Base-by-base conservation (phyloP, 257 asterid genomes). In the Hygrophila difformis region DNA sequence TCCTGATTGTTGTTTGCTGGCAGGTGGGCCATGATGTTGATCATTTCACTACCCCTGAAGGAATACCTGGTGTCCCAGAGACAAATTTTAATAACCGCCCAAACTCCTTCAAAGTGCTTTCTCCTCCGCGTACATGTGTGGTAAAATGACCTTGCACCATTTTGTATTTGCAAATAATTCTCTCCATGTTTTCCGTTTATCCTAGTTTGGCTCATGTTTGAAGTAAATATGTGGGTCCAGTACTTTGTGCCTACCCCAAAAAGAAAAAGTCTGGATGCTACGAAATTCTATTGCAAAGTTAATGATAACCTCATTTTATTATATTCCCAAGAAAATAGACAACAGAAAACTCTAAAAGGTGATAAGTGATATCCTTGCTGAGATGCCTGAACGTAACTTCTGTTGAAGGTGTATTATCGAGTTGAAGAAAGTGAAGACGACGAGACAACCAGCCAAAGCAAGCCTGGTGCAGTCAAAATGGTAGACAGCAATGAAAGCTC, bases 41-140 rank as follows among this genome's bases (percentile, higher is more conserved):
- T 65, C 98, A 91, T 74, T 91, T 91, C 73, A 91, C 98, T 23
- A 61, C 58, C 12, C 88, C 98, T 12, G 98, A 91, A 81, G 98
- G 98, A 38, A 52, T 74, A 47, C 96, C 96, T 35, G 98, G 98
- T 50, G 92, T 76, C 49, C 81, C 93, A 36, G 96, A 82, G 49
- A 79, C 98, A 53, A 89, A 89, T 63, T 89, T 85, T 59, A 85
- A 89, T 26, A 84, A 71, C 58, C 93, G 96, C 22, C 98, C 98
- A 44, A 79, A 86, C 67, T 91, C 96, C 52, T 76, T 86, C 76
- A 72, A 70, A 79, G 88, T 91, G 45, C 74, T 91, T 53, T 77
- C 88, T 50, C 96, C 96, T 49, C 67, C 94, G 12, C 86, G 72
- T 43, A 86, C 98, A 53, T 81, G 87, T 66, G 91, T 76, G 94